Base-by-base conservation (phyloP, 805 yeast species). In the Pichia californica region DNA sequence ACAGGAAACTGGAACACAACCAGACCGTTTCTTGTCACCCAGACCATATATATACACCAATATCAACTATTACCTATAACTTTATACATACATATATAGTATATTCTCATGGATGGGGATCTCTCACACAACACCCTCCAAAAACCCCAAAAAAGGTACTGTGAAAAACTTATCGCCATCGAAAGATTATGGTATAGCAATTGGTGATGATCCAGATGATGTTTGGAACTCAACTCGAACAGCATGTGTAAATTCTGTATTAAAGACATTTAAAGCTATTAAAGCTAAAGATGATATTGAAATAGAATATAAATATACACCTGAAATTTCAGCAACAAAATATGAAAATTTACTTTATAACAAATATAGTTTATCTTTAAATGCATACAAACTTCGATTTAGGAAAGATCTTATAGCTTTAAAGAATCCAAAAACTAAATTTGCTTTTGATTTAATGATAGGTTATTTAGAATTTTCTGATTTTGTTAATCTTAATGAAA, bases 91-190 rank as follows among this genome's bases (percentile, higher is more conserved):
- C n/a, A n/a, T n/a, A n/a, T n/a, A n/a, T n/a, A n/a, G n/a, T n/a
- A n/a, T n/a, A n/a, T n/a, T n/a, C n/a, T n/a, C n/a, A n/a, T n/a
- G n/a, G n/a, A n/a, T 19, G 79, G 48, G 79, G 61, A 8, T 79
- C 79, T 21, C 74, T 58, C 14, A 73, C 69, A 0, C 77, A 70
- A 51, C 79, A 73, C 16, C 72, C 51, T 29, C 10, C 21, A 36
- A 27, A 27, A 14, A 20, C n/a, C 27, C 18, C 25, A 16, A 32
- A 15, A 18, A 37, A 16, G 19, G 11, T 20, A 14, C 11, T n/a
- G 11, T 10, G 16, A 18, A 19, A 16, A 21, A 10, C 19, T 35
- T 15, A 3, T 19, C 14, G 9, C 3, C 36, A n/a, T 18, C 14
- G 3, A 31, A 11, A 13, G 41, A 33, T 19, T 3, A 7, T 0